phyloP scores from a whole-genome alignment of 176 grass and related monocot species.

The Bothriochloa decipiens region DNA sequence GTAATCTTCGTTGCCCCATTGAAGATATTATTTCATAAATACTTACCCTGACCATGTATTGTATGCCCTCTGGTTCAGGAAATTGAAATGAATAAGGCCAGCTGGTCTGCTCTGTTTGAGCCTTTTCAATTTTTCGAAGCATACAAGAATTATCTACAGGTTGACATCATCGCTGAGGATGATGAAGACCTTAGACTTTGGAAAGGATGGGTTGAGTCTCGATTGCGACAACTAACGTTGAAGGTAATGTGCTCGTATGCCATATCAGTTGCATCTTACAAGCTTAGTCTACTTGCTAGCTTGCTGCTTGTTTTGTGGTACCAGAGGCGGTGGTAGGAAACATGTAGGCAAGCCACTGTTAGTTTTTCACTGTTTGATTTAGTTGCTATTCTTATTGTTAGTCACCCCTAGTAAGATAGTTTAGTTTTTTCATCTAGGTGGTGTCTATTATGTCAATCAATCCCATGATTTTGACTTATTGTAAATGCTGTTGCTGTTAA shows the following conservation, averaged over 20 bases:
- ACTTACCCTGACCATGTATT: constrained; percentile 35
- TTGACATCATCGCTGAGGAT: constrained; percentile 83
- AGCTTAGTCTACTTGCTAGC: neutral
- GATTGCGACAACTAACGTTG: constrained; percentile 86
- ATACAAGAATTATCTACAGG: constrained; percentile 97
- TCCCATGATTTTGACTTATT: neutral
- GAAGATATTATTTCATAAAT: constrained; percentile 39
- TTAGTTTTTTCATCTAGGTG: neutral
- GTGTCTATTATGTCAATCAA: neutral
- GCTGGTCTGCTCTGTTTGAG: constrained; percentile 81
- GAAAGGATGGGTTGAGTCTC: constrained; percentile 98
- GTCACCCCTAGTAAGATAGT: neutral
- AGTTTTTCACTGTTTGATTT: neutral
- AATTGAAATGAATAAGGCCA: constrained; percentile 87
- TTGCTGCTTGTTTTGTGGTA: neutral
- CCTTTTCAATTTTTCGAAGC: constrained; percentile 83
- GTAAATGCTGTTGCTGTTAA: neutral
- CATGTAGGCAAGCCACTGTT: neutral
- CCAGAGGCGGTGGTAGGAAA: neutral
- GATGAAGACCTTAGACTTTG: constrained; percentile 87
- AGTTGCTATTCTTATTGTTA: neutral
- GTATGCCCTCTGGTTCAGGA: constrained; percentile 51
- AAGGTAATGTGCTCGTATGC: constrained; percentile 55
- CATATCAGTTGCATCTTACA: neutral
- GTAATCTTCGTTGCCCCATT: constrained; percentile 37